Percentiles rank a stretch among this genome's conserved stretches.
phyloP scores from a whole-genome alignment of 1,139 yeast genomes.

The Candida freyschussii region DNA sequence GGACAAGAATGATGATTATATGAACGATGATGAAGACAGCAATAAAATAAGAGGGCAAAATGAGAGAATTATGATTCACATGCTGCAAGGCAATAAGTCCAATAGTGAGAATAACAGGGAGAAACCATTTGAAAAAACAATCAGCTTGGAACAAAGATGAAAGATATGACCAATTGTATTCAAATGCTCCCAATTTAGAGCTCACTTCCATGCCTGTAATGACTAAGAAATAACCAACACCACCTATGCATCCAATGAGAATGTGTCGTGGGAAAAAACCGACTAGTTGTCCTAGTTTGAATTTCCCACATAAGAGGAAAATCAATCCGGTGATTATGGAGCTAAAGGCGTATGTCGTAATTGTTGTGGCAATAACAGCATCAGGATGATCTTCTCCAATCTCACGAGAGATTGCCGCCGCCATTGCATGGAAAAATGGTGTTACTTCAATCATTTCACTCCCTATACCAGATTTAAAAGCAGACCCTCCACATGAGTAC shows the following conservation, averaged over 20 bases:
- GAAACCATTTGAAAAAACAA: conserved; percentile 60
- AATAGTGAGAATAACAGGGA: conserved; percentile 63
- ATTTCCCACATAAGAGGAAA: conserved; percentile 71
- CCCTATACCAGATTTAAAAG: conserved; percentile 85
- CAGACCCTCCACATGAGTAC: conserved; percentile 85
- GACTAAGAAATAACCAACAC: conserved; percentile 89
- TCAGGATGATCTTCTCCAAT: conserved; percentile 52
- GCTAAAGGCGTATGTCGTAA: conserved; percentile 77
- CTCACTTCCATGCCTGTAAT: conserved; percentile 91
- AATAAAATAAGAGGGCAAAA: conserved; percentile 80
- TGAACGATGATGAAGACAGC: conserved; percentile 68
- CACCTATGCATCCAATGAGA: conserved; percentile 95
- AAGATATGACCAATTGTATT: conserved; percentile 56
- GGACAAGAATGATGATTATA: conserved; percentile 56
- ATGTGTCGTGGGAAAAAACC: conserved; percentile 97
- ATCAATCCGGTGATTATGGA: conserved; percentile 83
- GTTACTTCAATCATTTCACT: conserved; percentile 98
- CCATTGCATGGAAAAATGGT: conserved; percentile 96
- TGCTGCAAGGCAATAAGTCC: conserved; percentile 60
- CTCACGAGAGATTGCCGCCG: conserved; percentile 57
- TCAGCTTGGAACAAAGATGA: conserved; percentile 38
- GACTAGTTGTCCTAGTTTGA: conserved; percentile 76
- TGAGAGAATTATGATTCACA: conserved; percentile 61
- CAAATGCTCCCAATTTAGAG: conserved; percentile 71
- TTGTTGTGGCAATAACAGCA: conserved; percentile 78